Evolutionary conservation across 495 filamentous ascomycete species (phyloP).

Genomic region (Aspergillus taichungensis): DNA sequence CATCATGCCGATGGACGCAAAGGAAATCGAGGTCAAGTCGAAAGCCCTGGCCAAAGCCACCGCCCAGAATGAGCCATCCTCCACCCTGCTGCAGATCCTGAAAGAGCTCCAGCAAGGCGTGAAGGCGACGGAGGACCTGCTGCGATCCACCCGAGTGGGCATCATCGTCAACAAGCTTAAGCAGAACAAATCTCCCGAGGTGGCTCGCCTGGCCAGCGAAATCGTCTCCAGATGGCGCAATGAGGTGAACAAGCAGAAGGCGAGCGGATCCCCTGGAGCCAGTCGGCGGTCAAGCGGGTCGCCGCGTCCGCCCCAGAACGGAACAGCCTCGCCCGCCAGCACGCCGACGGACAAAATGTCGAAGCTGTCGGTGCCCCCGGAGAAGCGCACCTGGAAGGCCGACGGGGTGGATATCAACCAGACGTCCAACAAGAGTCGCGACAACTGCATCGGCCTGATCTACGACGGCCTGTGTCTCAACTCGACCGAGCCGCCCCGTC

Average conservation of each 20-base stretch:
- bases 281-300: slow-evolving; percentile 33
- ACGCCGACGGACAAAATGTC: slow-evolving; percentile 35
- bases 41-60: slow-evolving; percentile 70
- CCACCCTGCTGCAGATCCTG: slow-evolving; percentile 58
- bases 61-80: slow-evolving; percentile 54
- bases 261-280: slow-evolving; percentile 40
- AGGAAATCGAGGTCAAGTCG: slow-evolving; percentile 64
- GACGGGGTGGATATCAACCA: slow-evolving; percentile 65
- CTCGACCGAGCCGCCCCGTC: slow-evolving; percentile 36
- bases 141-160: slow-evolving; percentile 79
- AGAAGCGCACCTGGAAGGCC: slow-evolving; percentile 68
- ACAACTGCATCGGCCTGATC: slow-evolving; percentile 80
- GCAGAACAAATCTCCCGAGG: slow-evolving; percentile 62
- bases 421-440: slow-evolving; percentile 61
- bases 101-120: slow-evolving; percentile 69
- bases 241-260: slow-evolving; percentile 65
- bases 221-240: slow-evolving; percentile 84
- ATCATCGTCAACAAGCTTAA: slow-evolving; percentile 80
- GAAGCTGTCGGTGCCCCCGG: slow-evolving; percentile 63
- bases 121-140: slow-evolving; percentile 76
- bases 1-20: slow-evolving; percentile 59
- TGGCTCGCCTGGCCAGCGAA: slow-evolving; percentile 62
- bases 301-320: slow-evolving; percentile 33
- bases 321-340: slow-evolving; percentile 27
- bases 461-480: slow-evolving; percentile 59